Evolutionary conservation across 805 yeast species (phyloP).

Genomic region (Cyberlindnera lachancei): DNA sequence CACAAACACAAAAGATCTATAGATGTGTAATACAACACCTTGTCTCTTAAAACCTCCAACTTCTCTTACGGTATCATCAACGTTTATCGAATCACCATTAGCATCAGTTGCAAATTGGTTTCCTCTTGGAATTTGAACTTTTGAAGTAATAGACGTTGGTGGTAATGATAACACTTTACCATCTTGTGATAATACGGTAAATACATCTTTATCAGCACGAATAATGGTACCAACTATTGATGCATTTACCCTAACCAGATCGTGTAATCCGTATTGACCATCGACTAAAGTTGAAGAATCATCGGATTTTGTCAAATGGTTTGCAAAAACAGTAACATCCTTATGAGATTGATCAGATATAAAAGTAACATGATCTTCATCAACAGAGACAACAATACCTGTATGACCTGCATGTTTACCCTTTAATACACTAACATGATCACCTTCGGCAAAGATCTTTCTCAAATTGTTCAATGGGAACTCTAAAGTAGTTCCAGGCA

Average conservation of each 20-base stretch:
- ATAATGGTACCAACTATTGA: slow-evolving; percentile 84
- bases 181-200: slow-evolving; percentile 72
- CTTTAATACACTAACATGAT: slow-evolving; percentile 85
- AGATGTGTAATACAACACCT: slow-evolving; percentile 82
- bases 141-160: slow-evolving; percentile 78
- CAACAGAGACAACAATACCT: slow-evolving; percentile 81
- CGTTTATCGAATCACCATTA: slow-evolving; percentile 74
- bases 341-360: slow-evolving; percentile 83
- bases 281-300: slow-evolving; percentile 72
- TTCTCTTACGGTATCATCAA: slow-evolving; percentile 93
- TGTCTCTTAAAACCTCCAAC: slow-evolving; percentile 75
- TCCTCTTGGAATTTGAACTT: slow-evolving; percentile 54
- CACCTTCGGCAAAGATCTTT: slow-evolving; percentile 85
- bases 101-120: slow-evolving; percentile 82
- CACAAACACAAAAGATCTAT: slow-evolving; percentile 70
- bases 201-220: slow-evolving; percentile 81
- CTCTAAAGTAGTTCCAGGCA: slow-evolving; percentile 53
- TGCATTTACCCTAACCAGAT: slow-evolving; percentile 81
- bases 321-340: slow-evolving; percentile 89
- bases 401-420: slow-evolving; percentile 93
- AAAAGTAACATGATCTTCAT: slow-evolving; percentile 80
- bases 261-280: slow-evolving; percentile 80
- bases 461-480: slow-evolving; percentile 77
- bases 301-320: slow-evolving; percentile 84
- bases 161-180: slow-evolving; percentile 66